Conservation (phyloP, 257 asterid genomes). For the Handroanthus guayacan region DNA sequence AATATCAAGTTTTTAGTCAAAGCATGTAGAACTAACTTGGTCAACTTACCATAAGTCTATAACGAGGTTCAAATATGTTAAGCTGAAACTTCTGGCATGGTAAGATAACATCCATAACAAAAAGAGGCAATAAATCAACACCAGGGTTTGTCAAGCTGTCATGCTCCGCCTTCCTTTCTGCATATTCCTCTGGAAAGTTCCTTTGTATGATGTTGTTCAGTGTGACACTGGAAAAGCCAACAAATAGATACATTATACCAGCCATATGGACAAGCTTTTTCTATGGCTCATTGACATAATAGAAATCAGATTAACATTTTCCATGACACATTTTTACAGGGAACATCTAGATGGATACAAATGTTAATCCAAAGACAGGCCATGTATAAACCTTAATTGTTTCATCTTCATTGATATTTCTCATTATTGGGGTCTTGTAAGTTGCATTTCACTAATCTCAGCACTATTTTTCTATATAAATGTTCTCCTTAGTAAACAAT, state of each 20-base stretch:
- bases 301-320: slow-evolving; percentile 11
- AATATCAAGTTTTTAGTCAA: slow-evolving; percentile 1
- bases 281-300: slow-evolving; percentile 8
- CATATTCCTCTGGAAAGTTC: slow-evolving; percentile 90
- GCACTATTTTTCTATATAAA: background rate
- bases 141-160: slow-evolving; percentile 72
- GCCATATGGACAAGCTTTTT: slow-evolving; percentile 21
- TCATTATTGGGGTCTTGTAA: background rate
- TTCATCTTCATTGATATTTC: background rate
- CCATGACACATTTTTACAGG: background rate
- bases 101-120: slow-evolving; percentile 94
- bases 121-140: slow-evolving; percentile 88
- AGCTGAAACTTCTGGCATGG: slow-evolving; percentile 97
- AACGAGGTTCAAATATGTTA: slow-evolving; percentile 98
- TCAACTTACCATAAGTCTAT: slow-evolving; percentile 92
- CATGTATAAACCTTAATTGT: slow-evolving; percentile 2
- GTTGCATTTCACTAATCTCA: background rate
- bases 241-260: slow-evolving; percentile 30
- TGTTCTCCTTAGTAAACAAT: background rate
- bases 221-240: slow-evolving; percentile 75
- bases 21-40: slow-evolving; percentile 15
- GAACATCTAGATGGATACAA: slow-evolving; percentile 10
- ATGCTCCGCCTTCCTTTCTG: slow-evolving; percentile 84
- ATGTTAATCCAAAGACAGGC: slow-evolving; percentile 13
- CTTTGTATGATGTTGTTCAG: slow-evolving; percentile 89